Evolutionary conservation across 768 basidiomycete species (phyloP).

Genomic region (Lentinula guzmanii): DNA sequence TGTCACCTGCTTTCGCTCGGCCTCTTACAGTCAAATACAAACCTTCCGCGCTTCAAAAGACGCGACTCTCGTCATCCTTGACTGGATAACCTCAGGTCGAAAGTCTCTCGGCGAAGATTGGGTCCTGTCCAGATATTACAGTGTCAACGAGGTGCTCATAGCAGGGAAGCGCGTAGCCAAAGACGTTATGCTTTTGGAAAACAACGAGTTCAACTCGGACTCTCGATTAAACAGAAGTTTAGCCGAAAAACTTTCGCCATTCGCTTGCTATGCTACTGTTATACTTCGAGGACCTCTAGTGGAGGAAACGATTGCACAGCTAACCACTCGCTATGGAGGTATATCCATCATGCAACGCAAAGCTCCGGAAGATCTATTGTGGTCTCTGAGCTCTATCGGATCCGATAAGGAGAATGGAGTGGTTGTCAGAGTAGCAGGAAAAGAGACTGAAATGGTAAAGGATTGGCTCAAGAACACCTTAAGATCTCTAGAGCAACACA

Average conservation of each 20-base stretch:
- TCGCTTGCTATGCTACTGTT: slow-evolving; percentile 86
- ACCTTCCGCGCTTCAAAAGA: slow-evolving; percentile 58
- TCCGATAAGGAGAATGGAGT: slow-evolving; percentile 33
- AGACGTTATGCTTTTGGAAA: slow-evolving; percentile 75
- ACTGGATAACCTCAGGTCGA: slow-evolving; percentile 91
- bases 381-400: slow-evolving; percentile 68
- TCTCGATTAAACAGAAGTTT: slow-evolving; percentile 41
- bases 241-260: slow-evolving; percentile 62
- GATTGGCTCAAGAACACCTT: slow-evolving; percentile 61
- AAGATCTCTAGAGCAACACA: slow-evolving; percentile 37
- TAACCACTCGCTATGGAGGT: slow-evolving; percentile 43
- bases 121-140: slow-evolving; percentile 81
- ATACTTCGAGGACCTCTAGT: slow-evolving; percentile 71
- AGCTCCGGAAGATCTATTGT: slow-evolving; percentile 60
- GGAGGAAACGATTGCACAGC: slow-evolving; percentile 35
- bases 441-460: slow-evolving; percentile 71
- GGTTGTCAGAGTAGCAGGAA: slow-evolving; percentile 69
- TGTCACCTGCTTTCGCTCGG: slow-evolving; percentile 84
- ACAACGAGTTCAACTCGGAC: slow-evolving; percentile 16
- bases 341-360: slow-evolving; percentile 61
- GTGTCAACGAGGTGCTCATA: slow-evolving; percentile 76
- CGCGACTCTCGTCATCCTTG: slow-evolving; percentile 70
- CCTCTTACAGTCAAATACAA: slow-evolving; percentile 82
- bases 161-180: slow-evolving; percentile 61
- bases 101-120: slow-evolving; percentile 82